Base-by-base conservation (phyloP, 768 basidiomycete species). In the Phaffia australis region DNA sequence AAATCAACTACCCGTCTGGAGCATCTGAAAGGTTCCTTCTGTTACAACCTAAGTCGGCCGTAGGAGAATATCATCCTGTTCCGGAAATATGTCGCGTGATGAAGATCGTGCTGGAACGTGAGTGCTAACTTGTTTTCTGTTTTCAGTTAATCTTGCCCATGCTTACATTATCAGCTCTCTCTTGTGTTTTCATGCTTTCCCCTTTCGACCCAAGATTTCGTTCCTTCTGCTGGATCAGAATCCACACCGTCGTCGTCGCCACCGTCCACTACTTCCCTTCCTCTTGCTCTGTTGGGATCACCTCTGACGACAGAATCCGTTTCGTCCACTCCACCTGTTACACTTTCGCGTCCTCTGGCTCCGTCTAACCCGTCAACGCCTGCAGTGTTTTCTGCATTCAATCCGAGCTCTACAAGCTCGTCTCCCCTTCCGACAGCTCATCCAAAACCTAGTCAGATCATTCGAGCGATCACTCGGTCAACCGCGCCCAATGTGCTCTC, bases 321-420 rank as follows among this genome's bases (percentile, higher is more conserved):
- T 60, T 56, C 2, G 51, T 58, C 18, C 58, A 11, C 35, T 42
- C 59, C n/a, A 25, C 57, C 49, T n/a, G 23, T 52, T n/a, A 29
- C 52, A 18, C 23, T 18, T 62, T 32, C 46, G 8, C 60, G 50
- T 23, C 61, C 30, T 21, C 47, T 52, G 18, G 9, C 49, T 7
- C 49, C 62, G 1, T 50, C 46, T 11, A 25, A 25, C 49, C 29
- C 55, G 29, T 16, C 52, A 16, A 46, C 35, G n/a, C 51, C 51
- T 55, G 23, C 29, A 18, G 30, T 14, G 23, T 23, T 32, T 25
- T 32, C 21, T 23, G 18, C 57, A 79, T 84, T 73, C 78, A 76
- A 15, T 82, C 79, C 57, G 82, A 90, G 68, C 88, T 88, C 0
- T 86, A 87, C 0, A 78, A 84, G 32, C 88, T 89, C 73, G 71